Conservation (phyloP, 768 basidiomycete species). For the Boletus huronensis region DNA sequence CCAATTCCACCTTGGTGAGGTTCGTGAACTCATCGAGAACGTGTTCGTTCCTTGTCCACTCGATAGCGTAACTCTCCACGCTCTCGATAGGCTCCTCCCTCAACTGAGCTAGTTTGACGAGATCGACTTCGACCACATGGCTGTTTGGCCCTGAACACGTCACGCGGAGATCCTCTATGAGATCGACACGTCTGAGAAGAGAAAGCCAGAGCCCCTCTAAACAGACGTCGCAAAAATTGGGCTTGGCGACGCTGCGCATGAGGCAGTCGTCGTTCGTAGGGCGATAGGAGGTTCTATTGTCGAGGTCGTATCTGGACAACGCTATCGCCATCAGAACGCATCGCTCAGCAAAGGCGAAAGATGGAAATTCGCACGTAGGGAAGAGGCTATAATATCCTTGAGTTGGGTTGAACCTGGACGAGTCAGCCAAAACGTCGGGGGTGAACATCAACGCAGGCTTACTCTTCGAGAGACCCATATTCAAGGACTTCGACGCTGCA, state of each 20-base stretch:
- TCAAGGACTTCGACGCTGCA: conserved; percentile 75
- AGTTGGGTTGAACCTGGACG: conserved; percentile 52
- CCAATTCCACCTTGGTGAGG: conserved; percentile 44
- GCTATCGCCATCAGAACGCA: not conserved
- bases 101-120: conserved; percentile 63
- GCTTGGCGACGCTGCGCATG: conserved; percentile 68
- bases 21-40: conserved; percentile 47
- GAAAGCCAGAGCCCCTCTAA: conserved; percentile 70
- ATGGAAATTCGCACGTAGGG: conserved; percentile 55
- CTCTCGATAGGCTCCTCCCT: conserved; percentile 28
- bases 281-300: conserved; percentile 66
- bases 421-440: not conserved
- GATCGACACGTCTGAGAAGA: conserved; percentile 53
- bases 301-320: conserved; percentile 46
- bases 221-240: conserved; percentile 75
- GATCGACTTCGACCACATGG: conserved; percentile 43
- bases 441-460: not conserved
- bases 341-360: not conserved
- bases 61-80: conserved; percentile 52
- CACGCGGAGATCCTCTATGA: conserved; percentile 54
- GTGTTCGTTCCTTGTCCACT: conserved; percentile 51
- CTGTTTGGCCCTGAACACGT: conserved; percentile 33
- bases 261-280: conserved; percentile 82
- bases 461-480: conserved; percentile 64
- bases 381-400: conserved; percentile 63